Evolutionary conservation across 2,329 filamentous ascomycete genomes (phyloP).

Genomic region (Penicillium aurantiogriseum): DNA sequence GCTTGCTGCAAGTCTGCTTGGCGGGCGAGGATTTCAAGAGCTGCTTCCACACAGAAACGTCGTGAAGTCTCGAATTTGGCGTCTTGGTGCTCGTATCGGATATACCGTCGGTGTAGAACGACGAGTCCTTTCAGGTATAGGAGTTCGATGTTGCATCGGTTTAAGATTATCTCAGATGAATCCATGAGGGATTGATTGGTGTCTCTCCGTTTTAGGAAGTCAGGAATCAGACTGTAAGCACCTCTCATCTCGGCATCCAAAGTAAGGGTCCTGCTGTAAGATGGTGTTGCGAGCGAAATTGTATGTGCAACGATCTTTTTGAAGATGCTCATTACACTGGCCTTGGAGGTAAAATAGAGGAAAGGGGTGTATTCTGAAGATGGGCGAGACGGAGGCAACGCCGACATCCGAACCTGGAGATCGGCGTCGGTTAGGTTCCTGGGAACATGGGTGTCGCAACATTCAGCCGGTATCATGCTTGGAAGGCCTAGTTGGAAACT

Average conservation of each 20-base stretch:
- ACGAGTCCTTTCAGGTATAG: constrained; percentile 50
- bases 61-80: constrained; percentile 40
- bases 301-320: constrained; percentile 29
- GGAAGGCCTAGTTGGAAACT: constrained; percentile 64
- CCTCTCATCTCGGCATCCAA: constrained; percentile 24
- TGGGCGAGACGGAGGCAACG: constrained; percentile 54
- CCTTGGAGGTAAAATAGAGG: constrained; percentile 36
- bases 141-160: constrained; percentile 51
- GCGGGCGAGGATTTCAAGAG: constrained; percentile 47
- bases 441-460: constrained; percentile 57
- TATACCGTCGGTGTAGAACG: constrained; percentile 52
- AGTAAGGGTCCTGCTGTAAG: constrained; percentile 21
- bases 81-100: constrained; percentile 38
- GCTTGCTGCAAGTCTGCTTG: constrained; percentile 51
- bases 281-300: constrained; percentile 12
- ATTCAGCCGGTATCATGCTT: constrained; percentile 56
- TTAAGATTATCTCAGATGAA: constrained; percentile 50
- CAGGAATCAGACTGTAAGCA: constrained; percentile 18
- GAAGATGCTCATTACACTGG: constrained; percentile 28
- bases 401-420: constrained; percentile 49
- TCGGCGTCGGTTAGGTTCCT: constrained; percentile 61
- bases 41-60: constrained; percentile 46
- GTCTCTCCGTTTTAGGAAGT: constrained; percentile 17
- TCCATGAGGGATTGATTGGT: constrained; percentile 45
- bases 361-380: constrained; percentile 42